Percentiles rank a stretch among this genome's conserved stretches.
phyloP scores from a whole-genome alignment of 495 filamentous ascomycete species.

The Achaetomiella virescens region DNA sequence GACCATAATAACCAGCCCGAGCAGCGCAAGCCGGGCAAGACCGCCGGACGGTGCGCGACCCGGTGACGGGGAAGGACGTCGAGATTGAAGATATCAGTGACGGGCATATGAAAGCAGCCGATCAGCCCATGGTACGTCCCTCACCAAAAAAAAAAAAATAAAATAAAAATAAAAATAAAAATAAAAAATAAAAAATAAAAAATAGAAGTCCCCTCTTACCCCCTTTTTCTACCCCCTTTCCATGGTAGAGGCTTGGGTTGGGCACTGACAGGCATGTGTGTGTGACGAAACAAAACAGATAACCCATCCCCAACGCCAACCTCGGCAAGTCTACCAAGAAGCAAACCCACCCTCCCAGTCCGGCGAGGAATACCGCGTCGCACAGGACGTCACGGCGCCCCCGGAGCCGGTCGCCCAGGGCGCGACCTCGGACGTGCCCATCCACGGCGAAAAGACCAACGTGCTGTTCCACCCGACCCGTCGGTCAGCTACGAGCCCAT shows the following conservation, averaged over 20 bases:
- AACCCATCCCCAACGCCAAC: conserved; percentile 86
- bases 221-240: background rate
- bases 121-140: conserved; percentile 55
- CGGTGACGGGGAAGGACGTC: conserved; percentile 76
- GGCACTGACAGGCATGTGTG: no score
- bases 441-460: conserved; percentile 93
- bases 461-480: conserved; percentile 90
- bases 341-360: conserved; percentile 51
- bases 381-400: conserved; percentile 85
- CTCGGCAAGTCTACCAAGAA: conserved; percentile 63
- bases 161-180: no score
- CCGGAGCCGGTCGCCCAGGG: conserved; percentile 76
- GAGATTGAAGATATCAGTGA: conserved; percentile 77
- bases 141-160: no score
- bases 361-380: conserved; percentile 68
- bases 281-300: conserved; percentile 56
- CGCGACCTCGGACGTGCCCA: conserved; percentile 85
- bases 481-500: conserved; percentile 80
- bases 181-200: no score
- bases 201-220: background rate
- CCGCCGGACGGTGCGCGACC: conserved; percentile 73
- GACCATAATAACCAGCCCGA: conserved; percentile 32
- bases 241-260: no score
- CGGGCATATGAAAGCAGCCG: conserved; percentile 62
- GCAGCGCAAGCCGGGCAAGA: conserved; percentile 35